Evolutionary conservation across 2,329 filamentous ascomycete species (phyloP).

Genomic region (Coniochaeta prunicola): DNA sequence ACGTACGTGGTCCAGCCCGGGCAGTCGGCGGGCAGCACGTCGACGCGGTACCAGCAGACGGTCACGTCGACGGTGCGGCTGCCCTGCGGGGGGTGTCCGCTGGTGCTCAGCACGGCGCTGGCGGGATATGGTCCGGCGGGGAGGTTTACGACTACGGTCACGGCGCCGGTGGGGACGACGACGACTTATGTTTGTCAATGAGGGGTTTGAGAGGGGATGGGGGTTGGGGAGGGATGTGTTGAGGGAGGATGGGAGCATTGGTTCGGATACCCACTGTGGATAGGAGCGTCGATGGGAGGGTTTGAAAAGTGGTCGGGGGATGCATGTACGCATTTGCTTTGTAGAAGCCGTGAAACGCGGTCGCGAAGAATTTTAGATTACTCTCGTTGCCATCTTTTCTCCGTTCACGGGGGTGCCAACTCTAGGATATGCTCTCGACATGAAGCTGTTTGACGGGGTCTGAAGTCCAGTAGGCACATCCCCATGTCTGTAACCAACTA

Average conservation of each 20-base stretch:
- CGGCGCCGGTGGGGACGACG: conserved; percentile 11
- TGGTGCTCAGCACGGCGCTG: conserved; percentile 14
- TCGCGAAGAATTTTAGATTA: neutral
- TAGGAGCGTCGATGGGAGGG: neutral
- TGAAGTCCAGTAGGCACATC: neutral
- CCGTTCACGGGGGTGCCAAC: no score
- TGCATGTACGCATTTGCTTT: neutral
- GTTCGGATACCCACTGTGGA: neutral
- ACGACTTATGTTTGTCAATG: conserved; percentile 15
- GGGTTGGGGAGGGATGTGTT: neutral
- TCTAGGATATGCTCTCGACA: neutral
- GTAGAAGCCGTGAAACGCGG: neutral
- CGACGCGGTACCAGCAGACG: conserved; percentile 11
- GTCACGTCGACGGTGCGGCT: conserved; percentile 13
- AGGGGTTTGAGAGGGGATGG: neutral
- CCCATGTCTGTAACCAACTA: neutral
- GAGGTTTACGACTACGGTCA: conserved; percentile 14
- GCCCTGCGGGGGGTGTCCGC: conserved; percentile 14
- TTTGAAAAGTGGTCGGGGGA: neutral
- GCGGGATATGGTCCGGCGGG: conserved; percentile 15
- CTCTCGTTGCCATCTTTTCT: neutral
- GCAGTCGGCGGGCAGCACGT: conserved; percentile 13
- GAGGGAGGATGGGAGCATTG: neutral
- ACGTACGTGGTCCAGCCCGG: conserved; percentile 13
- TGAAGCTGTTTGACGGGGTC: neutral